phyloP scores from a whole-genome alignment of 306 rosid species.

The Pyrus bretschneideri region DNA sequence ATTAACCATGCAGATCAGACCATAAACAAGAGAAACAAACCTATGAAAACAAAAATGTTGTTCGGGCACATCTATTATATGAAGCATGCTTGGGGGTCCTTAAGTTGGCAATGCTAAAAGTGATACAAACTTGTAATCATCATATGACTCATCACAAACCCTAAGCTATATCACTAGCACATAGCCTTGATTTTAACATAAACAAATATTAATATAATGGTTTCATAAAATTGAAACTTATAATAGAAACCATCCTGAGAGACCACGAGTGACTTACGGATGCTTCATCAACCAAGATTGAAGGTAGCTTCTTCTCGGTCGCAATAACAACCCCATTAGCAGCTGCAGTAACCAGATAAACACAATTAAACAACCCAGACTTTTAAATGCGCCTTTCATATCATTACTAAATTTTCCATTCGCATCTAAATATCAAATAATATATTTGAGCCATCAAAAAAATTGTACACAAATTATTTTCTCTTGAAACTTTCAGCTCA shows the following conservation, averaged over 20 bases:
- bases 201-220: background rate
- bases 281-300: slow-evolving; percentile 88
- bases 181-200: background rate
- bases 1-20: background rate
- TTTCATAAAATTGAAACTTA: background rate
- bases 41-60: background rate
- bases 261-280: slow-evolving; percentile 46
- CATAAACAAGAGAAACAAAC: background rate
- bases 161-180: background rate
- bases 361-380: background rate
- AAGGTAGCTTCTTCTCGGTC: slow-evolving; percentile 93
- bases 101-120: background rate
- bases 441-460: background rate
- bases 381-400: background rate
- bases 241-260: background rate
- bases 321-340: slow-evolving; percentile 96
- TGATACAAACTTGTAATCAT: background rate
- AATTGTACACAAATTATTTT: background rate
- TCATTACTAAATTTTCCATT: background rate
- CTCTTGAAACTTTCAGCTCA: background rate
- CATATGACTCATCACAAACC: background rate
- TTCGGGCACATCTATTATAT: background rate
- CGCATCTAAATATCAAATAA: background rate
- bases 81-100: too few species aligned
- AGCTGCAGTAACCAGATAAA: slow-evolving; percentile 47